Percentiles rank a stretch among this genome's conserved stretches.
Conservation (phyloP, 257 asterid genomes). For the Jaltomata sinuosa region DNA sequence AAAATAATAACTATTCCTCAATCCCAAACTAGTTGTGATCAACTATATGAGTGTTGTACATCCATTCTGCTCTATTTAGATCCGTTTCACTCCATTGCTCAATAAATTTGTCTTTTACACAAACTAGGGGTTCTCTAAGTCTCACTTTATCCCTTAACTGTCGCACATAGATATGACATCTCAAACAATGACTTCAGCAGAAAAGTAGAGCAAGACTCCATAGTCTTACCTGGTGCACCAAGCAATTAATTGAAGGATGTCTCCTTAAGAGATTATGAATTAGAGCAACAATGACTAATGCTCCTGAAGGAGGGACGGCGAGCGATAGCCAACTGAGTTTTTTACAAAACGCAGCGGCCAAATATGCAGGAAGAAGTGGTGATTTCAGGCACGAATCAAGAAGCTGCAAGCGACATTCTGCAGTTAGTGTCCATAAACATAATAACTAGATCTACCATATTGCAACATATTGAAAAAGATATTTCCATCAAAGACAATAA, state of each 20-base stretch:
- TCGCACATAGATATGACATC: background rate
- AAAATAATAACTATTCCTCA: background rate
- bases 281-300: constrained; percentile 64
- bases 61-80: background rate
- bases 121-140: background rate
- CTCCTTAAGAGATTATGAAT: constrained; percentile 90
- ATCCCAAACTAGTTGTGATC: background rate
- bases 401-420: constrained; percentile 45
- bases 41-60: background rate
- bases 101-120: background rate
- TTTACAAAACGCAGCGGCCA: constrained; percentile 93
- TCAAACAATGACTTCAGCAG: background rate
- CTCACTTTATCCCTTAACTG: background rate
- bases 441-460: background rate
- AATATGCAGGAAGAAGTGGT: constrained; percentile 90
- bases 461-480: background rate
- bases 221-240: constrained; percentile 65
- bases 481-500: background rate
- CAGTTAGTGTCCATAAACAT: background rate
- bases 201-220: background rate
- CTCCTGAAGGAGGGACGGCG: constrained; percentile 78
- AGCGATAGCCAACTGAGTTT: constrained; percentile 81
- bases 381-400: constrained; percentile 92
- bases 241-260: constrained; percentile 84
- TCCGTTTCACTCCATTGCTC: background rate